Base-by-base conservation (phyloP, 1,139 yeast genomes). In the Yamadazyma kanchanaburiensis region DNA sequence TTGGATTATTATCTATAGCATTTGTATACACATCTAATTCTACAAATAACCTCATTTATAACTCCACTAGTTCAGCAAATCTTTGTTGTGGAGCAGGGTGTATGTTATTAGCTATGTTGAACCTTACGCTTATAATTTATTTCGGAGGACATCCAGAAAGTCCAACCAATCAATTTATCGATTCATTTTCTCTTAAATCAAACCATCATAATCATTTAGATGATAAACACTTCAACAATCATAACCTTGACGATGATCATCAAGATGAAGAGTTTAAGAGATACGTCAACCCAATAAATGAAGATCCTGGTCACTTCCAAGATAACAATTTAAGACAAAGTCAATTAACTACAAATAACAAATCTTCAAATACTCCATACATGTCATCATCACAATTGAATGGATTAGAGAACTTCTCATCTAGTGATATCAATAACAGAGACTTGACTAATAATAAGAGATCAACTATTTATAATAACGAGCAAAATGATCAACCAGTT, bases 31-130 rank as follows among this genome's bases (percentile, higher is more conserved):
- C 84, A 26, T 79, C 95, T 22, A 88, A 88, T 62, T 75, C 89
- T 32, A 77, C 89, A 21, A 89, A 87, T 48, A 75, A 73, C 45
- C 70, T 89, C 48, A 84, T 91, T 25, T 91, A 91, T 64, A 58
- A 70, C 26, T 63, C 75, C 13, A 64, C 69, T 12, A 71, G 84
- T 9, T 62, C 82, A n/a, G 30, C 30, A 17, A 56, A 57, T 43
- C 84, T 85, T 32, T 94, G 96, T 22, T 89, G 95, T 12, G 87
- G 95, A 2, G 96, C 97, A 1, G 98, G 98, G 4, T 82, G 85
- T 46, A 84, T 91, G 39, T 64, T 91, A 34, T 64, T 87, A 31
- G 79, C 94, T 15, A 86, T 89, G 55, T 69, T 87, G 39, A 86
- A 89, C 53, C 51, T 84, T 33, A 64, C 75, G 30, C 91, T 96